Base-by-base conservation (phyloP, 371 early-diverging fungal genomes). In the Mortierella sp. region DNA sequence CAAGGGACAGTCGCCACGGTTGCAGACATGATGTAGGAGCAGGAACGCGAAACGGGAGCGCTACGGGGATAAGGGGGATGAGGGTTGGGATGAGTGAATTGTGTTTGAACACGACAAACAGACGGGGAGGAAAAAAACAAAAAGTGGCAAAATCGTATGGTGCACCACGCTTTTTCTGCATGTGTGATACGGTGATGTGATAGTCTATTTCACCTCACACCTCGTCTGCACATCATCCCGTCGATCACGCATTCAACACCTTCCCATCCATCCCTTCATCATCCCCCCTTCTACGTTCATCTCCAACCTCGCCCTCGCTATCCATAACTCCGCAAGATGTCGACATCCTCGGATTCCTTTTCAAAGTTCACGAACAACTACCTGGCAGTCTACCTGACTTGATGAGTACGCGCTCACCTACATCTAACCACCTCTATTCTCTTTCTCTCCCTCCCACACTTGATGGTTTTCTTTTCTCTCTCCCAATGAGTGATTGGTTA, bases 401-500 rank as follows among this genome's bases (percentile, higher is more conserved):
- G 4, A 88, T 89, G 87, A 83, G 89, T 89, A 84, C 30, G 60
- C 50, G 11, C 8, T 42, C 9, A 6, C 31, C 31, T 30, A 28
- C 14, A 51, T 43, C 24, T 1, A 30, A 21, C 21, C 27, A 28
- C 14, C 19, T 9, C n/a, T 7, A n/a, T 14, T 46, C 21, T 17
- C 42, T 32, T 32, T 60, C 27, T 47, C 44, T 28, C 41, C 26
- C 64, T 15, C 34, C 47, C 50, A 7, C 5, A 34, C 34, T 5
- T 11, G 34, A 5, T 34, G 34, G 5, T 17, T 54, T 23, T 8
- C 28, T 39, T 43, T 4, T 37, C 6, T 17, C 50, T 30, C 15
- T 6, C 15, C 31, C 53, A 89, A 90, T 85, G 50, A 84, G 89
- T 23, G 92, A 93, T 65, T 91, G 92, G 92, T 81, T 93, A 24